Base-by-base conservation (phyloP, 2,329 filamentous ascomycete genomes). In the Penicillium oxalicum region DNA sequence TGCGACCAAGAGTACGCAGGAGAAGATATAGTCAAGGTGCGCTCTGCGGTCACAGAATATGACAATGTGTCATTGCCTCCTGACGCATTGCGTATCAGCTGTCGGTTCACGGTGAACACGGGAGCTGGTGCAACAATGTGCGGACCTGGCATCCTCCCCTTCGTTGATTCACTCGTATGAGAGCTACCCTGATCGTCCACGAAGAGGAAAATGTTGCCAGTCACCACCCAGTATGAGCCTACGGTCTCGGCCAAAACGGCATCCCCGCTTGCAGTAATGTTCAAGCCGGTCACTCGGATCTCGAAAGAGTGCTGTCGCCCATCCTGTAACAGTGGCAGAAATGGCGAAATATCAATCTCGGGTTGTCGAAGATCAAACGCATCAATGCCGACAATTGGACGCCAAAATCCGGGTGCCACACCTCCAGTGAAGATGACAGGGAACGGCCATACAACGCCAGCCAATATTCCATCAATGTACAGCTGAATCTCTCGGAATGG, bases 361-460 rank as follows among this genome's bases (percentile, higher is more conserved):
- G 88, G 82, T 63, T 93, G 87, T 39, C 79, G 75, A 25, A 94
- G 73, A 61, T 93, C 87, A 63, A 89, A 93, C 0, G 87, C 82
- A 60, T 93, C 83, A 18, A 87, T 81, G 1, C 87, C 87, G 2
- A 87, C 88, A 46, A 93, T 77, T 0, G 88, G 88, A 5, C 87
- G 76, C 78, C 90, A 89, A 35, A 93, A 77, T 1, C 82, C 81
- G 4, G 87, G 87, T 1, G 86, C 83, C 5, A 94, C 76, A 1
- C 88, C 88, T 2, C 89, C 88, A 0, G 88, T 91, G 59, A 91
- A 91, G 42, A 94, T 84, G 13, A 89, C 77, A 0, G 88, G 87
- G 59, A 87, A 91, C 1, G 88, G 89, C 87, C 86, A 93, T 29
- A 82, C 79, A 1, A 90, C 81, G 2, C 88, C 88, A 1, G 86